These are phyloP conservation scores for Lichtheimia corymbifera DNA, from an alignment of 371 early-diverging fungal genomes.

Conservation along the genomic window DNA sequence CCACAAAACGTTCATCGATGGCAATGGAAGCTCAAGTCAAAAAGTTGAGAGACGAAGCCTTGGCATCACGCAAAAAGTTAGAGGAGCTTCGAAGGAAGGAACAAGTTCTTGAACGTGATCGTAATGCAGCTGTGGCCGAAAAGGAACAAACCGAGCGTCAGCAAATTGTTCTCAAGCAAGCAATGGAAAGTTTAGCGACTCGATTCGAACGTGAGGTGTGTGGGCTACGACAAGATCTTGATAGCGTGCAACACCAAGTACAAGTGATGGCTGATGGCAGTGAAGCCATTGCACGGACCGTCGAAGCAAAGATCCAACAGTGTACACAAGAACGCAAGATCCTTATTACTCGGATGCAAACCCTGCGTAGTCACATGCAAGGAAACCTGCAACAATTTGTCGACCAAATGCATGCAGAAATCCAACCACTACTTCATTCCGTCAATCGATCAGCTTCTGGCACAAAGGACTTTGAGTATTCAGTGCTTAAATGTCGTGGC, in stretches of 20 bases:
- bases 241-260: slow-evolving; percentile 19
- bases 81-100: slow-evolving; percentile 43
- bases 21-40: slow-evolving; percentile 44
- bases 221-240: slow-evolving; percentile 25
- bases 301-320: slow-evolving; percentile 13
- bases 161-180: slow-evolving; percentile 24
- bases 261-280: slow-evolving; percentile 22
- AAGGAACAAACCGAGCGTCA: slow-evolving; percentile 37
- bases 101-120: slow-evolving; percentile 39
- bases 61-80: slow-evolving; percentile 40
- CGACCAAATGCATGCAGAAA: slow-evolving; percentile 24
- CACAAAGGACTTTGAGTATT: slow-evolving; percentile 27
- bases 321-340: slow-evolving; percentile 10
- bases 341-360: slow-evolving; percentile 6
- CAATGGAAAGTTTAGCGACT: slow-evolving; percentile 24
- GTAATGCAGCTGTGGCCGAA: slow-evolving; percentile 35
- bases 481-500: slow-evolving; percentile 35
- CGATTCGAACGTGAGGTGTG: slow-evolving; percentile 34
- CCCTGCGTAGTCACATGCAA: slow-evolving; percentile 14
- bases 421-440: slow-evolving; percentile 20
- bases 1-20: slow-evolving; percentile 36
- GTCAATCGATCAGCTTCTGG: slow-evolving; percentile 11
- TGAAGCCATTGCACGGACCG: slow-evolving; percentile 7
- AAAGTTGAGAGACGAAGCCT: slow-evolving; percentile 44
- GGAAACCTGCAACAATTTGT: slow-evolving; percentile 26